Conservation (phyloP, 1,284 basidiomycete species). For the Chiua sp. region DNA sequence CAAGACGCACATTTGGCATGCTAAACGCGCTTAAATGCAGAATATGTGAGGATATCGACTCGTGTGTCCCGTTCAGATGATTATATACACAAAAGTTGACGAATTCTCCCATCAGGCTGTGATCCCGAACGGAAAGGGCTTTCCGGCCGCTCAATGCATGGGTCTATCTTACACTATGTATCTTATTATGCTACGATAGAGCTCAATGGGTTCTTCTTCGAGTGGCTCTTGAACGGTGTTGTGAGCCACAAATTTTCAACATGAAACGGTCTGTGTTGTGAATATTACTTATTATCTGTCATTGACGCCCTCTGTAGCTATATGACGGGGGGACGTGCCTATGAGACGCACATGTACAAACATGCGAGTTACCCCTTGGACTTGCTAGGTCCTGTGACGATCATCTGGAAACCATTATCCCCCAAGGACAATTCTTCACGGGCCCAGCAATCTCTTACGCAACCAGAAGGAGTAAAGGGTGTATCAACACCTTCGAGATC, state of each 20-base stretch:
- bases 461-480: conserved; percentile 38
- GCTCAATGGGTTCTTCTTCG: conserved; percentile 67
- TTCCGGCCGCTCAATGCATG: conserved; percentile 85
- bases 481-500: conserved; percentile 65
- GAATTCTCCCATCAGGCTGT: conserved; percentile 53
- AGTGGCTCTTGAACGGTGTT: conserved; percentile 58
- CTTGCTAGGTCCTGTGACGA: conserved; percentile 70
- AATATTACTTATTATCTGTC: neutral
- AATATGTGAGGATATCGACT: conserved; percentile 90
- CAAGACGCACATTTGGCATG: conserved; percentile 94
- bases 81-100: neutral
- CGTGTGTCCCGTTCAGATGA: conserved; percentile 44
- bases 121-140: conserved; percentile 87
- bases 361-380: conserved; percentile 68
- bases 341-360: conserved; percentile 68
- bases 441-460: neutral
- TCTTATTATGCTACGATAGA: conserved; percentile 84
- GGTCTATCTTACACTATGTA: conserved; percentile 85
- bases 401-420: conserved; percentile 70
- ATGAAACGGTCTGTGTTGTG: conserved; percentile 56
- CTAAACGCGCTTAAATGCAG: conserved; percentile 93
- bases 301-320: conserved; percentile 46
- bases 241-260: conserved; percentile 64
- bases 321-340: conserved; percentile 57
- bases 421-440: conserved; percentile 2